Evolutionary conservation across 441 rosid genomes (phyloP).

Genomic region (Mallotus japonicus): DNA sequence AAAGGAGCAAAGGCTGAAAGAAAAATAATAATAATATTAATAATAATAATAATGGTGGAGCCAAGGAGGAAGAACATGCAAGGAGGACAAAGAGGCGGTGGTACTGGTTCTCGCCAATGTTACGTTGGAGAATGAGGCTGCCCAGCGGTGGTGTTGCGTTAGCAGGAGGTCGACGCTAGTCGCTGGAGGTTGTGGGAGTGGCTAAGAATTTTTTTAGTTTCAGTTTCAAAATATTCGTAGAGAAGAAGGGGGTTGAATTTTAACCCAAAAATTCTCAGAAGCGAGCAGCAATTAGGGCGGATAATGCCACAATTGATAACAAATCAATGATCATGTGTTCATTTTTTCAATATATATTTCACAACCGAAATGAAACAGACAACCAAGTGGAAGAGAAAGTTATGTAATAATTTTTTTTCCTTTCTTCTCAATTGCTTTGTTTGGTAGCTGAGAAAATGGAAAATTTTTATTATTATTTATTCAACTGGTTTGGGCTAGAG

Average conservation of each 20-base stretch:
- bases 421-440: neutral
- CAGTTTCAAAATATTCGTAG: too few relatives aligned
- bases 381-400: neutral
- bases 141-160: too few relatives aligned
- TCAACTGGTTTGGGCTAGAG: neutral
- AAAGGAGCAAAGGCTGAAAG: constrained; percentile 1
- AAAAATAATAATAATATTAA: constrained; percentile 18
- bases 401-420: neutral
- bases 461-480: neutral
- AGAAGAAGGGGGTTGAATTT: too few relatives aligned
- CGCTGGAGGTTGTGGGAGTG: too few relatives aligned
- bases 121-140: too few relatives aligned
- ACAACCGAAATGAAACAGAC: neutral
- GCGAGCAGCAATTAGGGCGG: constrained; percentile 12
- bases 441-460: constrained; percentile 9
- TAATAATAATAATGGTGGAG: neutral
- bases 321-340: neutral
- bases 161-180: too few relatives aligned
- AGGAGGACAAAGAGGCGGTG: constrained; percentile 19
- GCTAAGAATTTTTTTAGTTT: too few relatives aligned
- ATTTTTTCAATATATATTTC: neutral
- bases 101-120: too few relatives aligned
- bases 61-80: too few relatives aligned
- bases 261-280: constrained; percentile 8
- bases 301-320: constrained; percentile 20